Base-by-base conservation (phyloP, 2,329 filamentous ascomycete genomes). In the Scytalidium sp. region DNA sequence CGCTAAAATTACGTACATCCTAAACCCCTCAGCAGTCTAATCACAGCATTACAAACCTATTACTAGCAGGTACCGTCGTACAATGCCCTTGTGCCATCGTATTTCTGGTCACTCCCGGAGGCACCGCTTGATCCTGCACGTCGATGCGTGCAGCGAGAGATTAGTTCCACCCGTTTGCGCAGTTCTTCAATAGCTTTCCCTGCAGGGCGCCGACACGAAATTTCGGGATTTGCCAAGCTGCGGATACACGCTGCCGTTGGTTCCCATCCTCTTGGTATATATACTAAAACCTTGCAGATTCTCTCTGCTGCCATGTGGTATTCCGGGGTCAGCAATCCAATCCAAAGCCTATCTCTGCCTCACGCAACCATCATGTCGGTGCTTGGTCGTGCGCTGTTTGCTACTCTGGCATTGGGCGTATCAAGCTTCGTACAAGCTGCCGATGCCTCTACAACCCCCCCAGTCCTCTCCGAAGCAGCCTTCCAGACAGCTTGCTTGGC, bases 401-500 rank as follows among this genome's bases (percentile, higher is more conserved):
- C 11, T 36, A n/a, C 13, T 10, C 6, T 36, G 32, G 32, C 17
- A 15, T 10, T n/a, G 13, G 32, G 32, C 32, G 5, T 36, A 10
- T 10, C 32, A 10, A n/a, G 32, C 15, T 10, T 36, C 5, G 32
- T 9, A n/a, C 5, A 5, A 5, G 15, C 32, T 36, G 25, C 7
- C 13, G 13, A 10, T 36, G 13, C 32, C 13, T 15, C 32, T n/a
- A 8, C 32, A 15, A n/a, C 32, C 17, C 32, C 32, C 4, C 32
- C 32, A 8, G 32, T n/a, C 11, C 32, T 36, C 32, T 36, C 32
- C 15, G 11, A 36, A n/a, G 13, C 32, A 5, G 32, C 13, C 32
- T 36, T 36, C 32, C 13, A 36, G 32, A 36, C 11, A 10, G 32
- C 32, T n/a, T 56, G 54, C 29, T 25, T 48, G n/a, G 43, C 25